phyloP scores from a whole-genome alignment of 163 green algal genomes.

The Coccomyxa subellipsoidea region DNA sequence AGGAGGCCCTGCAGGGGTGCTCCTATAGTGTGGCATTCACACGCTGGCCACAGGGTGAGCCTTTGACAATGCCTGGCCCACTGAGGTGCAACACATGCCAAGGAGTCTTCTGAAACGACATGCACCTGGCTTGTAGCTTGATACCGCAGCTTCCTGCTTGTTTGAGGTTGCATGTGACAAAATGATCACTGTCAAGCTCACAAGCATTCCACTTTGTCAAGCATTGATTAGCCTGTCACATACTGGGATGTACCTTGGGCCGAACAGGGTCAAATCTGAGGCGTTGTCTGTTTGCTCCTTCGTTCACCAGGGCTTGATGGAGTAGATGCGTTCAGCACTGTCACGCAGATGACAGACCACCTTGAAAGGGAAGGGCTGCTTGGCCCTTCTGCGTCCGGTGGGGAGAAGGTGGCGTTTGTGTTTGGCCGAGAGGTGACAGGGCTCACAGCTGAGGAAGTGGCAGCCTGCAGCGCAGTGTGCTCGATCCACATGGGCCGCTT shows the following conservation, averaged over 20 bases:
- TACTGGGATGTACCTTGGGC: too few species aligned
- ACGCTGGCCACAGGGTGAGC: not conserved
- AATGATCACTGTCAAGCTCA: too few species aligned
- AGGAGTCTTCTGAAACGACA: too few species aligned
- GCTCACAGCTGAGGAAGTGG: conserved; percentile 35
- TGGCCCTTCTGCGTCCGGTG: not conserved
- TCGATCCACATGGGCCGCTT: conserved; percentile 37
- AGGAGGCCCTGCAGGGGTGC: not conserved
- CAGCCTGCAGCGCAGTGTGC: conserved; percentile 40
- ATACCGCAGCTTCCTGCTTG: too few species aligned
- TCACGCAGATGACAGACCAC: not conserved
- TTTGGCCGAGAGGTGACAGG: conserved; percentile 38
- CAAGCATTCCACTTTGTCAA: too few species aligned
- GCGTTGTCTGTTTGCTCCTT: too few species aligned
- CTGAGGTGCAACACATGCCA: too few species aligned
- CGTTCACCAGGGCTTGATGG: too few species aligned
- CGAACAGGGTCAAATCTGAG: not conserved
- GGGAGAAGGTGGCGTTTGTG: conserved; percentile 36
- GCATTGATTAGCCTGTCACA: too few species aligned
- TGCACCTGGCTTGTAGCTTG: too few species aligned
- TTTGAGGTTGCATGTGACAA: too few species aligned
- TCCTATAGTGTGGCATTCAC: not conserved
- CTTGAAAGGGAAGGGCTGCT: not conserved
- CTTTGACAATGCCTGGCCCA: too few species aligned
- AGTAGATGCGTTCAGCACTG: not conserved